Conservation (phyloP, 176 grass and related monocot species). For the Melocanna baccifera region DNA sequence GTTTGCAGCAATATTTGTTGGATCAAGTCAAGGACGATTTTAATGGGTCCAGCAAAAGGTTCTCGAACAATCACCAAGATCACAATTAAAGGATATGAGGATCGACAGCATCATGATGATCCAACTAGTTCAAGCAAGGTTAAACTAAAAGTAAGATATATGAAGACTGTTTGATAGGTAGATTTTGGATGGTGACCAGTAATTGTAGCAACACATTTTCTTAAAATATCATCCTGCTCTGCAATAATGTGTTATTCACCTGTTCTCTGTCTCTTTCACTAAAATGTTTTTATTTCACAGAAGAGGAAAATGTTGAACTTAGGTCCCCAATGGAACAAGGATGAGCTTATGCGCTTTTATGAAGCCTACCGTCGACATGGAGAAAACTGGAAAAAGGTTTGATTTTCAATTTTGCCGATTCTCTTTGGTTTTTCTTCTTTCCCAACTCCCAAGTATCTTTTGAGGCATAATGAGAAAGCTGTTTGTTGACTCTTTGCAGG, state of each 20-base stretch:
- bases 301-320: slow-evolving; percentile 50
- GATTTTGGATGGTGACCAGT: slow-evolving; percentile 9
- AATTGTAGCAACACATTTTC: slow-evolving; percentile 14
- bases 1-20: slow-evolving; percentile 30
- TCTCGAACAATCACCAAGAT: slow-evolving; percentile 39
- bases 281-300: slow-evolving; percentile 28
- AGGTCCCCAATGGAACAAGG: slow-evolving; percentile 51
- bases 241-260: background rate
- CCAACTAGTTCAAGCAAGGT: slow-evolving; percentile 44
- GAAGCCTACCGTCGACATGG: slow-evolving; percentile 52
- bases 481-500: slow-evolving; percentile 23
- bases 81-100: slow-evolving; percentile 32
- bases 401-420: background rate
- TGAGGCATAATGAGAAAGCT: background rate
- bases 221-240: background rate
- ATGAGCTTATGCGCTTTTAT: slow-evolving; percentile 55
- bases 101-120: slow-evolving; percentile 35
- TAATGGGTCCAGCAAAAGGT: slow-evolving; percentile 50
- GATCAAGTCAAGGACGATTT: slow-evolving; percentile 7
- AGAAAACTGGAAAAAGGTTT: slow-evolving; percentile 69
- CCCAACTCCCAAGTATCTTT: background rate
- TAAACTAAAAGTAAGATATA: slow-evolving; percentile 51
- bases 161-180: background rate
- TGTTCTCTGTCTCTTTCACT: background rate
- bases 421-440: background rate